A percentile compares a stretch with the other conserved stretches of the same genome.
These are phyloP conservation scores for Dinochytrium kinnereticum DNA, from an alignment of 371 early-diverging fungal genomes.

Conservation along the genomic window DNA sequence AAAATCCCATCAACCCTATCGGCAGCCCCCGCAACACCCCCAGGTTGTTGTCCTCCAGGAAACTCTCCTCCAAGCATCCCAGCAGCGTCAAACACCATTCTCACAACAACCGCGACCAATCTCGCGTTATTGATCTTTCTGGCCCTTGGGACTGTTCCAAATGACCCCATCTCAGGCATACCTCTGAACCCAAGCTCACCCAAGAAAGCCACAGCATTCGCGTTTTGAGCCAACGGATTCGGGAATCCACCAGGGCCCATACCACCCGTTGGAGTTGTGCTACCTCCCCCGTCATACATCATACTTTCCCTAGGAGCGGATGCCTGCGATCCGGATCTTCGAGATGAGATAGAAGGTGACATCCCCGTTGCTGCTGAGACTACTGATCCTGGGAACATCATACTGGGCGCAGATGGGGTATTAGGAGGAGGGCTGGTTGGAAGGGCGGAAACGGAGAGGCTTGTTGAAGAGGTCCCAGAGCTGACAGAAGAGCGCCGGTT, in stretches of 20 bases:
- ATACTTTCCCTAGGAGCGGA: not conserved
- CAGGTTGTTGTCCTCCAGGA: no score
- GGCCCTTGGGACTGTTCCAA: conserved; percentile 19
- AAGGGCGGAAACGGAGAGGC: not conserved
- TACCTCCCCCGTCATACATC: not conserved
- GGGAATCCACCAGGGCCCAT: not conserved
- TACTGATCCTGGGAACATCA: not conserved
- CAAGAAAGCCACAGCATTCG: conserved; percentile 19
- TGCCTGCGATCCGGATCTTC: conserved; percentile 6
- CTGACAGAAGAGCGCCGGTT: conserved; percentile 7
- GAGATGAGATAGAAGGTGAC: conserved; percentile 4
- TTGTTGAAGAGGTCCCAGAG: conserved; percentile 5
- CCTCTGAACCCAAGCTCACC: conserved; percentile 40
- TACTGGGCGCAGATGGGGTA: not conserved
- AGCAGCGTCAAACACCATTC: conserved; percentile 19
- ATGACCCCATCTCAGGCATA: conserved; percentile 35
- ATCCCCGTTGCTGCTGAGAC: not conserved
- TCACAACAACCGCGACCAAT: conserved; percentile 38
- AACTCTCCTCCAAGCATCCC: not conserved
- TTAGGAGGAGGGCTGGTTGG: not conserved
- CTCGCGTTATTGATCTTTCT: conserved; percentile 33
- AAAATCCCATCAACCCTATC: not conserved
- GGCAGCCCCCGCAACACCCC: not conserved
- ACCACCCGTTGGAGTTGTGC: not conserved
- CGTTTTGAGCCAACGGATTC: not conserved